Conservation (phyloP, 2,329 filamentous ascomycete species). For the Pseudogymnoascus sp. region DNA sequence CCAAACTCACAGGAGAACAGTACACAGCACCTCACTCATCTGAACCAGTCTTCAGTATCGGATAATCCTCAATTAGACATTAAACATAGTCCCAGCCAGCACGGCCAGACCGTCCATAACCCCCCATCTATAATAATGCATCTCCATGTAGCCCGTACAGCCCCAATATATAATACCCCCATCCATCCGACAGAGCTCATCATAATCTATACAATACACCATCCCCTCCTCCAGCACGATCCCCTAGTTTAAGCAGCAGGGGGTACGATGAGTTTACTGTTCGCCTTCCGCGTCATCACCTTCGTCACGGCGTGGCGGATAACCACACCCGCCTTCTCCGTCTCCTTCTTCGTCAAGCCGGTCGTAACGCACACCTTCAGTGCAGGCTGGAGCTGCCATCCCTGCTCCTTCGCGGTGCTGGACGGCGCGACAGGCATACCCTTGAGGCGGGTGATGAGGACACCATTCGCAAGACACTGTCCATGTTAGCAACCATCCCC, state of each 20-base stretch:
- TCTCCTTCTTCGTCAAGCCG: constrained; percentile 85
- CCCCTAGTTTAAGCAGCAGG: constrained; percentile 24
- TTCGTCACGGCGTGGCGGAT: constrained; percentile 93
- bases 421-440: constrained; percentile 57
- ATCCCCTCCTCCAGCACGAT: neutral
- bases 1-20: neutral
- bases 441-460: constrained; percentile 83
- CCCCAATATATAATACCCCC: neutral
- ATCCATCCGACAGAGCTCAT: neutral
- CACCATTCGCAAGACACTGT: constrained; percentile 75
- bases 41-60: neutral
- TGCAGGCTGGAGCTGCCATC: constrained; percentile 65
- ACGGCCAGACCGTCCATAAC: neutral
- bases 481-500: constrained; percentile 11
- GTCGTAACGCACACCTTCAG: constrained; percentile 87
- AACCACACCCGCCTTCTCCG: constrained; percentile 82
- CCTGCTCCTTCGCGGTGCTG: constrained; percentile 59
- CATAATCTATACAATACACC: constrained; percentile 5
- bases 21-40: neutral
- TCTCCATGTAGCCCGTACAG: neutral
- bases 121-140: constrained; percentile 3
- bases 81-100: neutral
- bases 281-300: constrained; percentile 62
- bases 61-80: constrained; percentile 2
- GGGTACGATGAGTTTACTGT: constrained; percentile 34